Conservation (phyloP, 2,329 filamentous ascomycete species). For the Onygena corvina region DNA sequence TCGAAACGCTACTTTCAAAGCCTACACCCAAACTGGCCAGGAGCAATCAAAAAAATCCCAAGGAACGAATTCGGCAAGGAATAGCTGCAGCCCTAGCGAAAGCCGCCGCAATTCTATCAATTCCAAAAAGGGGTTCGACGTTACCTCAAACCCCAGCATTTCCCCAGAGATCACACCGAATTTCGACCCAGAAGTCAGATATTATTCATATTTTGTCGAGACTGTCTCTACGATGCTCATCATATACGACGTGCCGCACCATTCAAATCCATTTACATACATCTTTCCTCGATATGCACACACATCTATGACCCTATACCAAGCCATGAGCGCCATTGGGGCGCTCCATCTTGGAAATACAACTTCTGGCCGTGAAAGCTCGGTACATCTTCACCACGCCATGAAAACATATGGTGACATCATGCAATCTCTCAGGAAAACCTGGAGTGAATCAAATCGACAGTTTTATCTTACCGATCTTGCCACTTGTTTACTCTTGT, state of each 20-base stretch:
- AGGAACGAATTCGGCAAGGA: background rate
- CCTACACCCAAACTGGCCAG: conserved; percentile 21
- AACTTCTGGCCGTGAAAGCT: conserved; percentile 23
- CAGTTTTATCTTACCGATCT: conserved; percentile 23
- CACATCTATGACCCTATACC: conserved; percentile 26
- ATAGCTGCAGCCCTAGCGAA: background rate
- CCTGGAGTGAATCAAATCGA: background rate
- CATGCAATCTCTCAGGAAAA: conserved; percentile 24
- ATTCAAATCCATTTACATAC: conserved; percentile 28
- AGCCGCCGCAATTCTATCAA: background rate
- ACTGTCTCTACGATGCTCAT: conserved; percentile 26
- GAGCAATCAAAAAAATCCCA: background rate
- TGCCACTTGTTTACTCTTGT: conserved; percentile 27
- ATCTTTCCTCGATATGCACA: conserved; percentile 26
- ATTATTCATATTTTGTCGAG: conserved; percentile 28
- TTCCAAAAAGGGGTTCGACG: background rate
- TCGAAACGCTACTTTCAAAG: conserved; percentile 30
- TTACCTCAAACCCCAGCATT: background rate
- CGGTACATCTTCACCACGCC: conserved; percentile 28
- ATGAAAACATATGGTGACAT: conserved; percentile 31
- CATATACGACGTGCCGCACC: conserved; percentile 28
- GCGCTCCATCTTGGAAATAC: conserved; percentile 34
- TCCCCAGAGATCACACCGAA: conserved; percentile 15
- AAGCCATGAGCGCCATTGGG: conserved; percentile 31
- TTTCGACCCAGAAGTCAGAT: conserved; percentile 23